These are phyloP conservation scores for Candida germanica DNA, from an alignment of 805 yeast species.

Conservation along the genomic window DNA sequence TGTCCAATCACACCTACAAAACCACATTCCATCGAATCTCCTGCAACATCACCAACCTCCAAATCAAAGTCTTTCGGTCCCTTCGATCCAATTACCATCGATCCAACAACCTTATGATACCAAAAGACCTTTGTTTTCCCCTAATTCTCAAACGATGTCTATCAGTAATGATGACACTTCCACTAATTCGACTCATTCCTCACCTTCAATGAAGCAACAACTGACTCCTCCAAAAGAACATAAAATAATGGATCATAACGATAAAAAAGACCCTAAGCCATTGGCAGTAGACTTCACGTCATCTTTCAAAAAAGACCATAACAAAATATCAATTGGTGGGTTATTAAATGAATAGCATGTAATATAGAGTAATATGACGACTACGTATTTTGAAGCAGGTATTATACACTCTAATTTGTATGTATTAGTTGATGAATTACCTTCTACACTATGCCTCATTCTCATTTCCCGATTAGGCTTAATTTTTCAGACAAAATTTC, in stretches of 20 bases:
- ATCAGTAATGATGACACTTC: not conserved
- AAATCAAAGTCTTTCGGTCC: slow-evolving; percentile 1
- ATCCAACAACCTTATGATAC: not conserved
- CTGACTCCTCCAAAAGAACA: slow-evolving; percentile 6
- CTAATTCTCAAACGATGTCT: slow-evolving; percentile 1
- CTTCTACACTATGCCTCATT: too few species aligned
- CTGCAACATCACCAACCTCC: too few species aligned
- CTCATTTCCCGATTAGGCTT: too few species aligned
- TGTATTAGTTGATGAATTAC: too few species aligned
- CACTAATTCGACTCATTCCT: not conserved
- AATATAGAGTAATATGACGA: too few species aligned
- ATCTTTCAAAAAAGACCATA: slow-evolving; percentile 8
- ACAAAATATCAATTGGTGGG: slow-evolving; percentile 34
- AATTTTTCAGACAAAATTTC: too few species aligned
- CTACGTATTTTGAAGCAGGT: too few species aligned
- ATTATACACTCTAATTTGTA: too few species aligned
- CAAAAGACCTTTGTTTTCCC: slow-evolving; percentile 1
- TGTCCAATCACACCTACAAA: slow-evolving; percentile 1
- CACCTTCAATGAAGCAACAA: slow-evolving; percentile 7
- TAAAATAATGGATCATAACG: too few species aligned
- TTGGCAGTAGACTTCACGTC: slow-evolving; percentile 14
- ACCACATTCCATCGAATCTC: slow-evolving; percentile 1
- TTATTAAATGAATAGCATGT: slow-evolving; percentile 30
- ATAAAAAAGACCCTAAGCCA: too few species aligned
- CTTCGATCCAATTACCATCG: slow-evolving; percentile 3